Conservation (phyloP, 352 stramenopile species). For the Phytophthora lateralis region DNA sequence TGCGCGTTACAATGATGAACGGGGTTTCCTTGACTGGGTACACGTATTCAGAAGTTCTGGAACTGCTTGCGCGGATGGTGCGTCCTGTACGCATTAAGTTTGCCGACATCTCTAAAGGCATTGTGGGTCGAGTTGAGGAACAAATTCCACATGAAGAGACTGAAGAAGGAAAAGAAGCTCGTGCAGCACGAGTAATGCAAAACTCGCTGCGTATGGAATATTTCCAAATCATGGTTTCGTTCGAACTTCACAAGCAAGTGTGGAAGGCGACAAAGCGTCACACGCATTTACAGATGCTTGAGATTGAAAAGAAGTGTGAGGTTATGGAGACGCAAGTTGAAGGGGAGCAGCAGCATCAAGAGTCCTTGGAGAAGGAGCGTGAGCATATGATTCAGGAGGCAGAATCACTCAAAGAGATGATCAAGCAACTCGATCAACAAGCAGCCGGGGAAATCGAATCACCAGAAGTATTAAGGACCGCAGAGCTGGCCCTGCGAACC, state of each 20-base stretch:
- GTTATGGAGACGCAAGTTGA: constrained; percentile 58
- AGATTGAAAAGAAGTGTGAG: constrained; percentile 63
- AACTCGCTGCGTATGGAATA: constrained; percentile 76
- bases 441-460: constrained; percentile 63
- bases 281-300: constrained; percentile 52
- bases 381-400: constrained; percentile 63
- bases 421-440: constrained; percentile 69
- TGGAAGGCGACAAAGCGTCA: constrained; percentile 62
- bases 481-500: constrained; percentile 58
- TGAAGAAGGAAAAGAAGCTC: constrained; percentile 70
- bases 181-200: constrained; percentile 60
- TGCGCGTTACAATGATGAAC: constrained; percentile 87
- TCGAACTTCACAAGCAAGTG: constrained; percentile 80
- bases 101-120: constrained; percentile 80
- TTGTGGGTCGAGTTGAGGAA: constrained; percentile 81
- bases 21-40: constrained; percentile 74
- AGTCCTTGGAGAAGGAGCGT: constrained; percentile 61
- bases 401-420: constrained; percentile 53
- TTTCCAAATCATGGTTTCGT: constrained; percentile 74
- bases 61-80: constrained; percentile 67
- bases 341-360: constrained; percentile 46
- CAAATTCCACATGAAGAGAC: constrained; percentile 64
- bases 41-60: constrained; percentile 82
- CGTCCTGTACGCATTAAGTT: constrained; percentile 86
- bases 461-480: constrained; percentile 61